Conservation (phyloP, 2,329 filamentous ascomycete genomes). For the Colletotrichum sp. region DNA sequence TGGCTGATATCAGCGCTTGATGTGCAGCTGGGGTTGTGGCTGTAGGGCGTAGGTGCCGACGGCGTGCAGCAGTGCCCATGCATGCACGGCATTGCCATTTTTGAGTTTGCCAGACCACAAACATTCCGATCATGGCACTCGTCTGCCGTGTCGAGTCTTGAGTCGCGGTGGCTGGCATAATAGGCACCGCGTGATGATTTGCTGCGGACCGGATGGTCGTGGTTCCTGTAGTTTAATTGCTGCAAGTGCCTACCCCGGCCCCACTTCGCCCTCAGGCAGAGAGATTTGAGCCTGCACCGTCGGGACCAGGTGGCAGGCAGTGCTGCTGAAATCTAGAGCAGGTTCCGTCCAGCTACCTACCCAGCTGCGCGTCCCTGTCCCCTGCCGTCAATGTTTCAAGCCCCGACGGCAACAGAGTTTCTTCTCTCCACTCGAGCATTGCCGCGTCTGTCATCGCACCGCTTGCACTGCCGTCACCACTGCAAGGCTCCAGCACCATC, state of each 20-base stretch:
- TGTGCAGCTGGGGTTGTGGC: not conserved
- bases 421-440: not conserved
- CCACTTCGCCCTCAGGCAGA: not conserved
- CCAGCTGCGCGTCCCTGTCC: not conserved
- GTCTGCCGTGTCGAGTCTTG: not conserved
- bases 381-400: not conserved
- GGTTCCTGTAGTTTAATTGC: not conserved
- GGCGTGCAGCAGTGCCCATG: not conserved
- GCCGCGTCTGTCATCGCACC: not conserved
- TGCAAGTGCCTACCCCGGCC: not conserved
- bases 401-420: not conserved
- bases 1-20: not conserved
- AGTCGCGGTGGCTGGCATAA: not conserved
- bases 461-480: not conserved
- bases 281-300: not conserved
- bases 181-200: not conserved
- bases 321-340: not conserved
- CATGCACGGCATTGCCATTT: not conserved
- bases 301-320: not conserved
- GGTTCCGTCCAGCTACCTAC: not conserved
- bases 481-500: not conserved
- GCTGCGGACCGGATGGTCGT: not conserved
- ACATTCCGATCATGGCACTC: not conserved
- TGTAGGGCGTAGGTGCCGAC: not conserved
- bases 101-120: not conserved